A percentile compares a stretch with the other conserved stretches of the same genome.
Conservation (phyloP, 495 filamentous ascomycete species). For the Hypoxylon lienhwacheense region DNA sequence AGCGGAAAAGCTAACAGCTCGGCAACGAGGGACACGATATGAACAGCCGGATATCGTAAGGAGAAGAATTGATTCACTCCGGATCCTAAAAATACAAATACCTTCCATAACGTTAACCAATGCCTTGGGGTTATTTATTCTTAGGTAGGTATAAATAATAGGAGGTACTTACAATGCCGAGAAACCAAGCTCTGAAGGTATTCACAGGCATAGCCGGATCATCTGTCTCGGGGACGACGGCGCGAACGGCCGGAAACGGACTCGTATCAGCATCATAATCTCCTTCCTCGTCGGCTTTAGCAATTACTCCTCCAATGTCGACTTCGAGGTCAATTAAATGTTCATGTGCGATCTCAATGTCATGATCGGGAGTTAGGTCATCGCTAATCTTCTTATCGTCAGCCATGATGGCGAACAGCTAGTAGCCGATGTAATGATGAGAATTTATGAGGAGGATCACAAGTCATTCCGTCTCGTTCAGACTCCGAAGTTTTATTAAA, state of each 20-base stretch:
- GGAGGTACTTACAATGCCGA: constrained; percentile 33
- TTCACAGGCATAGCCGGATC: constrained; percentile 36
- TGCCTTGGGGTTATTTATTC: background rate
- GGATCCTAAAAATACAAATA: constrained; percentile 38
- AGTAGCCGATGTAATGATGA: too few relatives aligned
- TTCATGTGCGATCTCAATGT: constrained; percentile 37
- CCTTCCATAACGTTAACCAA: constrained; percentile 6
- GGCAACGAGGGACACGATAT: constrained; percentile 34
- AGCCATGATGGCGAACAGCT: too few relatives aligned
- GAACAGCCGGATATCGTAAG: constrained; percentile 35
- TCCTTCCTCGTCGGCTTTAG: constrained; percentile 45
- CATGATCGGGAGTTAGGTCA: constrained; percentile 9
- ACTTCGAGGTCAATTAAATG: constrained; percentile 39
- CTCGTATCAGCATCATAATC: constrained; percentile 37
- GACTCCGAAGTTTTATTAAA: too few relatives aligned
- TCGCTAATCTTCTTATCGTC: constrained; percentile 11
- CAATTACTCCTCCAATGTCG: constrained; percentile 32
- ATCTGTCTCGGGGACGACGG: constrained; percentile 44
- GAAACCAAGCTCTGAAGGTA: constrained; percentile 38
- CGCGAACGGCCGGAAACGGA: constrained; percentile 46
- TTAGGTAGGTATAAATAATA: too few relatives aligned
- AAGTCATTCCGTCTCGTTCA: too few relatives aligned
- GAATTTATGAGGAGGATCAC: too few relatives aligned
- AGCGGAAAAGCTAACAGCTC: constrained; percentile 35
- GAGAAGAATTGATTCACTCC: constrained; percentile 39